Evolutionary conservation across 805 yeast genomes (phyloP), one percentile per base, ranked within the genome.

Genomic region (Yamadazyma endophytica): DNA sequence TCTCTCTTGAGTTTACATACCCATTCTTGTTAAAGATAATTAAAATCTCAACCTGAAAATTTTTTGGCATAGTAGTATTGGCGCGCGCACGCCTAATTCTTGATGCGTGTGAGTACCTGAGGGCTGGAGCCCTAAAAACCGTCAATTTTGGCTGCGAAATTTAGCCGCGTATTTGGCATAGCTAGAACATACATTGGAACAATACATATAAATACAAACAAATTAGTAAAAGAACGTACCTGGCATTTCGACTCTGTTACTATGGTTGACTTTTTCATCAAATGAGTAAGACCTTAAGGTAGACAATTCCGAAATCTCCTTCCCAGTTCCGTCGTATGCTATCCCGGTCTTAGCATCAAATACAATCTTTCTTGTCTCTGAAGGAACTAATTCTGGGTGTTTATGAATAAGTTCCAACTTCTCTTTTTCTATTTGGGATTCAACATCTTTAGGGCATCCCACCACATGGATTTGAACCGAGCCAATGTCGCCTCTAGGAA

Each of bases 1-100:
- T n/a, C n/a, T n/a, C n/a, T n/a, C n/a, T n/a, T n/a, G n/a, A n/a
- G 15, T 20, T 31, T 26, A 51, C 56, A 51, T 51, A 51, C 56
- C 56, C 56, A 51, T 51, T 50, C 43, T 19, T 19, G 21, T 11
- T 19, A 19, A 19, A 19, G 8, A 19, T 19, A 9, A 9, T 19
- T 19, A 19, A n/a, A n/a, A n/a, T n/a, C n/a, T n/a, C 14, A 27
- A 16, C 15, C 28, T 22, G 40, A 39, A 36, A 39, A 36, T 14
- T 39, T 39, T 39, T 39, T 36, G 43, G 26, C 35, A 29, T 14
- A 7, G 20, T 17, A 18, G n/a, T 9, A 13, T 15, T 9, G 9
- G 26, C 26, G 9, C 5, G 26, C 34, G 21, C 34, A 31, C 33
- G 23, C 17, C 23, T 9, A 12, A n/a, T 4, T 5, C 16, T 17